Conservation (phyloP, 2,329 filamentous ascomycete species). For the Xylariaceae sp. region DNA sequence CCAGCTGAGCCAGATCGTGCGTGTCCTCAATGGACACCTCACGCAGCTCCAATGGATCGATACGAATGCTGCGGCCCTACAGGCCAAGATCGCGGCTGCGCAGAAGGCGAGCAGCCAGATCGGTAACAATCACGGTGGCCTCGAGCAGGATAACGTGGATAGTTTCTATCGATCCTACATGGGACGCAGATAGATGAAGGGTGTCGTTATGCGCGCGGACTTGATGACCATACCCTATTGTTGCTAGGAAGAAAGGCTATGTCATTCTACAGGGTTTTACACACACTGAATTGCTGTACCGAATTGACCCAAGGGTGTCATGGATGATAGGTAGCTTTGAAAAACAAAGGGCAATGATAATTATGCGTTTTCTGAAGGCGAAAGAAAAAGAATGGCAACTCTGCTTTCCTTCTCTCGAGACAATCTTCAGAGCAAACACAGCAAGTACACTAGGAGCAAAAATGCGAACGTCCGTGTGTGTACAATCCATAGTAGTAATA, state of each 20-base stretch:
- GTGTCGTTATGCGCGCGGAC: background rate
- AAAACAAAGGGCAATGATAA: conserved; percentile 11
- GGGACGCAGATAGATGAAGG: conserved; percentile 46
- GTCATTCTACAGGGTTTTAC: conserved; percentile 4
- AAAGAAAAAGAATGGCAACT: conserved; percentile 6
- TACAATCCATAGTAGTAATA: conserved; percentile 26
- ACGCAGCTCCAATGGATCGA: conserved; percentile 92
- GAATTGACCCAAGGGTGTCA: background rate
- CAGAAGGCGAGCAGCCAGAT: conserved; percentile 70
- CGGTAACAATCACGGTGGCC: conserved; percentile 51
- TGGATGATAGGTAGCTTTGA: conserved; percentile 4
- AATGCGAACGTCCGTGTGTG: conserved; percentile 16
- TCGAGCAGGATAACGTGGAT: conserved; percentile 69
- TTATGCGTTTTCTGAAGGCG: conserved; percentile 15
- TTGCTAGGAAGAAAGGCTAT: background rate
- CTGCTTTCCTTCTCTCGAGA: conserved; percentile 19
- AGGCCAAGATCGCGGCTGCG: conserved; percentile 74
- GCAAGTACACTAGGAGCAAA: background rate
- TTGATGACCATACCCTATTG: background rate
- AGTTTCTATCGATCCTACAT: conserved; percentile 89
- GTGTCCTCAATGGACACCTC: conserved; percentile 89
- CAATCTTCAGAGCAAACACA: background rate
- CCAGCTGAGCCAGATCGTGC: conserved; percentile 89
- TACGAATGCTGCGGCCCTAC: conserved; percentile 71
- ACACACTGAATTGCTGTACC: background rate